Base-by-base conservation (phyloP, 2,329 filamentous ascomycete species). In the Aureobasidium zeae region DNA sequence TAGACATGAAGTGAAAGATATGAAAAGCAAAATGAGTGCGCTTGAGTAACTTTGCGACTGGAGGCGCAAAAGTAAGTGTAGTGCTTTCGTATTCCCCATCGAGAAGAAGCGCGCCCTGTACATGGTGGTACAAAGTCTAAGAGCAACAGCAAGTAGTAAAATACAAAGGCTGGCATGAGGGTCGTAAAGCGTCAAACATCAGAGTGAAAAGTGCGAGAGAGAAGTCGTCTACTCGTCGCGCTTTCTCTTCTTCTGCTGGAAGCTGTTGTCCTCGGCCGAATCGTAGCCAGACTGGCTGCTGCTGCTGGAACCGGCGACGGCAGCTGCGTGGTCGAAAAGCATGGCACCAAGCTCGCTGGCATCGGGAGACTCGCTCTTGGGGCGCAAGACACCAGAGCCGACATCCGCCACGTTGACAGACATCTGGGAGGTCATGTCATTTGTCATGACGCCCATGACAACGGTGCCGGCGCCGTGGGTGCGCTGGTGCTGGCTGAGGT, bases 401-500 rank as follows among this genome's bases (percentile, higher is more conserved):
- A 55, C 56, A 20, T 62, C 59, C 25, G 57, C 53, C 32, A 56
- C 53, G 26, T 62, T 61, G 38, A 60, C 56, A 5, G 56, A 54
- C 47, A 49, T 47, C 26, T 45, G 37, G 12, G 43, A 28, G 54
- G 57, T 34, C 35, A 55, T 55, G 53, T 58, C 55, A 46, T 52
- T 57, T 52, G 57, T 48, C 37, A 93, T 73, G 37, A 95, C 75
- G 57, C 86, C 85, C 82, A 96, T 89, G 57, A 93, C 81, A 52
- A 95, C 84, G 49, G 87, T 85, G 49, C 87, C 86, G 47, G 81
- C 83, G 45, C 87, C 87, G 59, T 98, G 91, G 4, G 91, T 98
- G 51, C 91, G 80, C 51, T 91, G 82, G 63, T 98, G 91, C 68
- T 98, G 91, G 17, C 87, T 85, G 12, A 98, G 77, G 72, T 98